Evolutionary conservation across 331 rosid species (phyloP).

Genomic region (Ulmus americana): DNA sequence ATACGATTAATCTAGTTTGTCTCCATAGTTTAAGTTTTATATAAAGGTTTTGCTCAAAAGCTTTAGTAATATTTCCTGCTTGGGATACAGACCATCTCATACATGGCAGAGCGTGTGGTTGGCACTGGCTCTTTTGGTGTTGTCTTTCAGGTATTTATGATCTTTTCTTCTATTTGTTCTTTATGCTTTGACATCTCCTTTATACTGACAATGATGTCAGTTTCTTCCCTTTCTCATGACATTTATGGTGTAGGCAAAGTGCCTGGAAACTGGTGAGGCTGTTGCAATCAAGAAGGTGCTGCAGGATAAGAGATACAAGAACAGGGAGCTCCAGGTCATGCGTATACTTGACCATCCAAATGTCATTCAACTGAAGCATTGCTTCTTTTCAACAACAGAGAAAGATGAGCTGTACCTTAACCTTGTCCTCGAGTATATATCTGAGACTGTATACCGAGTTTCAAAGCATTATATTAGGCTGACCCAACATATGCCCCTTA

Average conservation of each 20-base stretch:
- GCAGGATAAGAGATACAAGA: conserved; percentile 90
- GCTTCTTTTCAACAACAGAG: conserved; percentile 81
- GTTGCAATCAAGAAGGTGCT: conserved; percentile 88
- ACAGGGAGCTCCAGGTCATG: conserved; percentile 81
- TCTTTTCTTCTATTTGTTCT: conserved; percentile 12
- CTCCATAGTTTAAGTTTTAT: background rate
- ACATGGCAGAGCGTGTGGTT: conserved; percentile 91
- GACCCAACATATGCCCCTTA: conserved; percentile 60
- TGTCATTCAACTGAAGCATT: conserved; percentile 60
- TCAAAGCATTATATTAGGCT: conserved; percentile 59
- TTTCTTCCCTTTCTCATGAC: background rate
- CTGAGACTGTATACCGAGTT: conserved; percentile 76
- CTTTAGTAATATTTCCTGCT: background rate
- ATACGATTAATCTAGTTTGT: too few relatives aligned
- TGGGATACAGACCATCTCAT: conserved; percentile 65
- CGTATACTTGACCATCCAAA: conserved; percentile 77
- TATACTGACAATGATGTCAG: background rate
- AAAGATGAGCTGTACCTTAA: conserved; percentile 86
- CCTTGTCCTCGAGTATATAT: conserved; percentile 73
- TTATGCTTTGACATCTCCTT: too few relatives aligned
- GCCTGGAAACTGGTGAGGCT: conserved; percentile 72
- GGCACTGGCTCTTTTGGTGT: conserved; percentile 92
- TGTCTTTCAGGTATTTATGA: conserved; percentile 71
- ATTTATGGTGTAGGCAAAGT: conserved; percentile 55
- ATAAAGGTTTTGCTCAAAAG: background rate